Conservation (phyloP, 768 basidiomycete species). For the Asterophora lycoperdoides region DNA sequence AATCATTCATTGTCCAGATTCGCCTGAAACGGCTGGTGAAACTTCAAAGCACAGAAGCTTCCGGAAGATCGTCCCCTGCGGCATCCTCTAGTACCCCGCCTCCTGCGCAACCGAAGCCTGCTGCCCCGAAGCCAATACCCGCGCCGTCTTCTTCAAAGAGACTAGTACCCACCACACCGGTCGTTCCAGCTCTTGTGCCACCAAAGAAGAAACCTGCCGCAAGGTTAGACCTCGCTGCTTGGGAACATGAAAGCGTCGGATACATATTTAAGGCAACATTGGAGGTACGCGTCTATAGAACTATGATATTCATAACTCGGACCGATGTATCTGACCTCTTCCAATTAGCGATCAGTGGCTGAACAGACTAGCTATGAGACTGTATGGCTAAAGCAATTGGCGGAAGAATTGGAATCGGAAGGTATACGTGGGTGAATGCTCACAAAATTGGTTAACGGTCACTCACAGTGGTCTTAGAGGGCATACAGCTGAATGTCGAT, state of each 20-base stretch:
- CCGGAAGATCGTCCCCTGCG: conserved; percentile 33
- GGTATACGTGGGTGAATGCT: conserved; percentile 36
- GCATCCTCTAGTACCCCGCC: conserved; percentile 29
- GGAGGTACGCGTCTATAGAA: conserved; percentile 47
- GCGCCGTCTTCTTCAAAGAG: conserved; percentile 28
- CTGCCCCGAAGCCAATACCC: conserved; percentile 35
- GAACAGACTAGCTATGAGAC: conserved; percentile 53
- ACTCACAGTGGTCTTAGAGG: conserved; percentile 19
- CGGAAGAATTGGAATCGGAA: conserved; percentile 64
- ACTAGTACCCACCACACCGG: conserved; percentile 21
- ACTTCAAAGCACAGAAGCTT: conserved; percentile 46
- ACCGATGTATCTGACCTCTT: background rate
- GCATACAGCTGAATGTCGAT: conserved; percentile 48
- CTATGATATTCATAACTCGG: too few relatives aligned
- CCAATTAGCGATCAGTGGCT: conserved; percentile 18
- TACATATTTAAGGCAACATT: conserved; percentile 76
- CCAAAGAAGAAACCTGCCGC: conserved; percentile 48
- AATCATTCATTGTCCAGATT: conserved; percentile 50
- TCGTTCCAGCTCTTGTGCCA: conserved; percentile 28
- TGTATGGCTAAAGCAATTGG: conserved; percentile 81
- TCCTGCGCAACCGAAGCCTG: conserved; percentile 23
- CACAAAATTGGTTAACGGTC: background rate
- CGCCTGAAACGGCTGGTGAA: conserved; percentile 89
- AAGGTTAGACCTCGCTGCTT: conserved; percentile 53
- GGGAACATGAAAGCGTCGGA: conserved; percentile 72